A percentile compares a stretch with the other conserved stretches of the same genome.
Conservation (phyloP, 2,329 filamentous ascomycete species). For the Coniella vitis region DNA sequence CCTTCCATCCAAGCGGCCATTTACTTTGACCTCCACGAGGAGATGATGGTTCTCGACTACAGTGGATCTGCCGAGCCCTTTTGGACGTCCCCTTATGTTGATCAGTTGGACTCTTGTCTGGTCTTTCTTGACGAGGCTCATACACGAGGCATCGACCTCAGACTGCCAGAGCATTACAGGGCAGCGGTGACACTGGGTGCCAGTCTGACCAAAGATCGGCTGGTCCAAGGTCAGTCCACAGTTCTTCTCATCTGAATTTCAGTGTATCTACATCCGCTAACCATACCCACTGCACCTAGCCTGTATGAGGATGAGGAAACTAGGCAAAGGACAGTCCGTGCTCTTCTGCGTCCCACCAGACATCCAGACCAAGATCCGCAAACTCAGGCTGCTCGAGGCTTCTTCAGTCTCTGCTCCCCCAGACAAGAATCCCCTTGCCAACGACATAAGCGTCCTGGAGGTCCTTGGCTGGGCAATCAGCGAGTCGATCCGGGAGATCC, state of each 20-base stretch:
- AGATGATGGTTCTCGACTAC: slow-evolving; percentile 46
- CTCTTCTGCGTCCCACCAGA: slow-evolving; percentile 54
- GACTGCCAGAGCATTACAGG: slow-evolving; percentile 48
- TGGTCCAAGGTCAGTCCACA: slow-evolving; percentile 54
- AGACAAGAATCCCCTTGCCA: too few species aligned
- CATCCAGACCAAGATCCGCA: slow-evolving; percentile 45
- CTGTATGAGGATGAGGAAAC: slow-evolving; percentile 64
- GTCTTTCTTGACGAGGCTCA: slow-evolving; percentile 67
- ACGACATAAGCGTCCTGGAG: slow-evolving; percentile 20
- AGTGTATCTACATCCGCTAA: too few species aligned
- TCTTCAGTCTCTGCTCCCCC: too few species aligned
- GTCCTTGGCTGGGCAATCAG: slow-evolving; percentile 9
- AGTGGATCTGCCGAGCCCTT: slow-evolving; percentile 41
- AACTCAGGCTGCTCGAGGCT: too few species aligned
- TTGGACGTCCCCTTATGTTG: slow-evolving; percentile 49
- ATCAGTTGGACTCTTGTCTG: slow-evolving; percentile 51
- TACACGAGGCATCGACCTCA: slow-evolving; percentile 62
- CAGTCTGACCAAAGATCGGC: slow-evolving; percentile 57
- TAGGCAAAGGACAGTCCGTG: slow-evolving; percentile 61
- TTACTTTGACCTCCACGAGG: slow-evolving; percentile 51
- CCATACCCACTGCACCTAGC: too few species aligned
- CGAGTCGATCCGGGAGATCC: background rate
- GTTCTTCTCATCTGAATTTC: background rate
- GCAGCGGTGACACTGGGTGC: slow-evolving; percentile 64
- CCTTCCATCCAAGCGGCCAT: slow-evolving; percentile 39